These are phyloP conservation scores for Dictyostelium brefeldianum DNA, from an alignment of 78 protist species.

Conservation along the genomic window DNA sequence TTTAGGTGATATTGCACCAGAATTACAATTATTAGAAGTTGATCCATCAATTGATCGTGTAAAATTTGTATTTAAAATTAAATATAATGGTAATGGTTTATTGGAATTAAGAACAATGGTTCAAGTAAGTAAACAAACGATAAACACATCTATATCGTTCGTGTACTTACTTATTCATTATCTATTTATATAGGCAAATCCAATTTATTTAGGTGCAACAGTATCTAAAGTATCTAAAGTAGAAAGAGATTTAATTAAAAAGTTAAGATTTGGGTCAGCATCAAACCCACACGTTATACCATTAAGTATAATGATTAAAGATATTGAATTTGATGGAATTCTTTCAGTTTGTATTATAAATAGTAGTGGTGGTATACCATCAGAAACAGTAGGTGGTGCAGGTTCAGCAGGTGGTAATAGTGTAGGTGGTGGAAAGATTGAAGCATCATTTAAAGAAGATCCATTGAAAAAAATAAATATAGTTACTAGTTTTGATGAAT, in stretches of 20 bases:
- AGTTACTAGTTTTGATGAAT: conserved; percentile 59
- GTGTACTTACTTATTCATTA: background rate
- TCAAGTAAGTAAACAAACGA: conserved; percentile 1
- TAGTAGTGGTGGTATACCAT: too few relatives aligned
- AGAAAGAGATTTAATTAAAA: background rate
- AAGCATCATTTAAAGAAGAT: conserved; percentile 62
- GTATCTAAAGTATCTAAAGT: background rate
- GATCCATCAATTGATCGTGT: conserved; percentile 76
- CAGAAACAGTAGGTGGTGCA: background rate
- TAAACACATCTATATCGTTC: background rate
- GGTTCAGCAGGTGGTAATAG: conserved; percentile 7
- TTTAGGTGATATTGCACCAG: conserved; percentile 58
- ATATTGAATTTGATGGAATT: conserved; percentile 59
- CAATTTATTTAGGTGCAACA: conserved; percentile 46
- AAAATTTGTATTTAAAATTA: conserved; percentile 46
- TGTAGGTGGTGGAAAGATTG: conserved; percentile 11
- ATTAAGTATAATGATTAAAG: conserved; percentile 50
- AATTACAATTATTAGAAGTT: conserved; percentile 37
- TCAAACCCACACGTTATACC: conserved; percentile 66
- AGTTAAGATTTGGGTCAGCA: conserved; percentile 30
- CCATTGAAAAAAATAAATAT: conserved; percentile 60
- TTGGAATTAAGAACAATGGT: conserved; percentile 69
- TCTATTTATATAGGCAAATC: conserved; percentile 27
- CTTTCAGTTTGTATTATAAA: conserved; percentile 32
- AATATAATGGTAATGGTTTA: conserved; percentile 56